Conservation (phyloP, 2,329 filamentous ascomycete species). For the Dactylellina drechsleri region DNA sequence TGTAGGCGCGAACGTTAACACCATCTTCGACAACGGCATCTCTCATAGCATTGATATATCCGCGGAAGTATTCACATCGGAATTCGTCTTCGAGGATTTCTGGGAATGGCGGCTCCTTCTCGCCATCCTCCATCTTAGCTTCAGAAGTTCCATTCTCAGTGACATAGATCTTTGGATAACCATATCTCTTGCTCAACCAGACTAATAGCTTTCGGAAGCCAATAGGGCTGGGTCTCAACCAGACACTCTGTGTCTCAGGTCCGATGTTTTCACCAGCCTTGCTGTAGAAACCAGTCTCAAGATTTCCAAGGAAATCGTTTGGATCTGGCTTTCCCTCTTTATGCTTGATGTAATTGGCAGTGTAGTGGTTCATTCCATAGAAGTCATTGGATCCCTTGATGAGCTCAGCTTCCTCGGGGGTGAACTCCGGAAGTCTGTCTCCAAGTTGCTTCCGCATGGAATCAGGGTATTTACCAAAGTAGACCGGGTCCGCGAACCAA, state of each 20-base stretch:
- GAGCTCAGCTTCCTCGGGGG: constrained; percentile 75
- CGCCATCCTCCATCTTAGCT: constrained; percentile 68
- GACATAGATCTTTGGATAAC: constrained; percentile 80
- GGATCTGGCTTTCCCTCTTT: constrained; percentile 70
- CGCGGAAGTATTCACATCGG: constrained; percentile 79
- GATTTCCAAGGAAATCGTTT: constrained; percentile 78
- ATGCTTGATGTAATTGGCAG: constrained; percentile 85
- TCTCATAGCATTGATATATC: constrained; percentile 80
- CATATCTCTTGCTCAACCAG: constrained; percentile 82
- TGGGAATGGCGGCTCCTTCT: constrained; percentile 77
- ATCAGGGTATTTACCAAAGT: constrained; percentile 83
- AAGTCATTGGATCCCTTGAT: constrained; percentile 90
- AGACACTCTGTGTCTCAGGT: constrained; percentile 81
- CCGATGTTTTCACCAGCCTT: constrained; percentile 80
- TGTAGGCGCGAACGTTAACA: constrained; percentile 81
- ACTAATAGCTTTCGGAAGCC: constrained; percentile 81
- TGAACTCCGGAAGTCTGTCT: constrained; percentile 78
- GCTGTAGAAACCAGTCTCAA: constrained; percentile 77
- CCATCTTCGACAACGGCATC: constrained; percentile 76
- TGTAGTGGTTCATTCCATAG: constrained; percentile 95
- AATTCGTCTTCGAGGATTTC: constrained; percentile 83
- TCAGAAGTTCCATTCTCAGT: constrained; percentile 89
- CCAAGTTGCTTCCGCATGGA: constrained; percentile 86
- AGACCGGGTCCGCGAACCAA: constrained; percentile 90
- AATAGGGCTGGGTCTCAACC: constrained; percentile 78